Base-by-base conservation (phyloP, 495 filamentous ascomycete genomes). In the Pseudevernia furfuracea region DNA sequence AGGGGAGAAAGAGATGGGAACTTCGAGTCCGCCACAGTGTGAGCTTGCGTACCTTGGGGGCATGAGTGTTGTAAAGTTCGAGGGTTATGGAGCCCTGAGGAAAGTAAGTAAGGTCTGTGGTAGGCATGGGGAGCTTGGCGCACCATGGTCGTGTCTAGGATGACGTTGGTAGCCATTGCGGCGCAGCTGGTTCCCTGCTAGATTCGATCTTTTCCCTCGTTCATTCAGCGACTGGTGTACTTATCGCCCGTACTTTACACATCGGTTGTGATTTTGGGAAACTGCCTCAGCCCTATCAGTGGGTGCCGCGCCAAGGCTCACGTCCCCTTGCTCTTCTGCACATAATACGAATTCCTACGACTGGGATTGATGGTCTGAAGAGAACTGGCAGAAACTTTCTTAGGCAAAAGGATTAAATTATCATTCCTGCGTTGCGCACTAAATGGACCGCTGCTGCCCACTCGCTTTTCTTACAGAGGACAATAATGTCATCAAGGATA, bases 31-130 rank as follows among this genome's bases (percentile, higher is more conserved):
- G 8, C 17, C 19, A 5, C 6, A 21, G 10, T 28, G 10, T 28
- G 19, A 55, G 17, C 5, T 34, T 38, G 58, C 70, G 69, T 69
- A 85, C 83, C 75, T 87, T 88, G 6, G 89, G 89, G 1, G 89
- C 88, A 75, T 92, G 89, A 62, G 82, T 75, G 63, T 79, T 84
- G 83, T 98, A 98, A 63, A 98, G 91, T 78, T 98, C 94, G 34
- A 97, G 74, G 46, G 82, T 82, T 74, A 98, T 91, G 3, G 78
- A 84, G 72, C 94, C 92, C 92, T 89, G 65, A 0, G 12, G 46
- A 34, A 23, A 66, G 77, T 66, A 75, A 71, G 58, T 11, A 34
- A 46, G 37, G 60, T 38, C 58, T 60, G 41, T 48, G 21, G 38
- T 21, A 43, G 28, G 53, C 8, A 25, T 12, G 6, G 21, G 32